Percentiles rank a stretch among this genome's conserved stretches.
Conservation (phyloP, 2,329 filamentous ascomycete genomes). For the Sarocladium strictum region DNA sequence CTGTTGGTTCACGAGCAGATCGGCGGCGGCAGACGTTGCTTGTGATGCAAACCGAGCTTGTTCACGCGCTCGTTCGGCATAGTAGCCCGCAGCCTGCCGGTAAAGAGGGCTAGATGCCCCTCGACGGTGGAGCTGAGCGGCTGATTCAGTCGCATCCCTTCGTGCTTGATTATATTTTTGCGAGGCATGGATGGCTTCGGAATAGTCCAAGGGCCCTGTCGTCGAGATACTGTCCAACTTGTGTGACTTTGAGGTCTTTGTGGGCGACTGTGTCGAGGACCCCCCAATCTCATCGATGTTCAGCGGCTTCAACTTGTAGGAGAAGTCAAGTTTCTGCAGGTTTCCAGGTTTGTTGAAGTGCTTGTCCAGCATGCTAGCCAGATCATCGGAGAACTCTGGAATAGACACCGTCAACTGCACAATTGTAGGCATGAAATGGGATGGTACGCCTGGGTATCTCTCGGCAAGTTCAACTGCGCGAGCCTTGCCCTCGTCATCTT, state of each 20-base stretch:
- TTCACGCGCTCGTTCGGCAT: slow-evolving; percentile 64
- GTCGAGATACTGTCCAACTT: background rate
- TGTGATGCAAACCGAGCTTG: slow-evolving; percentile 50
- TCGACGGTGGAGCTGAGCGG: slow-evolving; percentile 35
- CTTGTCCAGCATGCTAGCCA: slow-evolving; percentile 34
- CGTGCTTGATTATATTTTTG: slow-evolving; percentile 23
- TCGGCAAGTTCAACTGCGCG: slow-evolving; percentile 27
- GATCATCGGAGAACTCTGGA: slow-evolving; percentile 29
- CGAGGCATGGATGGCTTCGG: slow-evolving; percentile 22
- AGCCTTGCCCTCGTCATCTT: slow-evolving; percentile 23
- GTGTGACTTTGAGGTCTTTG: slow-evolving; percentile 14
- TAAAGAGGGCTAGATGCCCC: slow-evolving; percentile 67
- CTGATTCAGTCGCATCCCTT: slow-evolving; percentile 28
- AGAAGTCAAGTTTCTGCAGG: slow-evolving; percentile 29
- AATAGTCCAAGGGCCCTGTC: slow-evolving; percentile 15
- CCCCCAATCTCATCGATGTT: slow-evolving; percentile 25
- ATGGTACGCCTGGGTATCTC: slow-evolving; percentile 36
- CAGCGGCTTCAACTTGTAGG: slow-evolving; percentile 32
- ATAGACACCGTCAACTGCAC: slow-evolving; percentile 33
- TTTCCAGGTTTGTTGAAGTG: slow-evolving; percentile 35
- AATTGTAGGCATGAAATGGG: slow-evolving; percentile 34
- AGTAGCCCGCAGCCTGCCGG: slow-evolving; percentile 70
- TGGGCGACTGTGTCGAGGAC: background rate
- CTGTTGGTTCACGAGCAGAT: slow-evolving; percentile 62
- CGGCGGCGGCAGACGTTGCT: slow-evolving; percentile 61